Conservation (phyloP, 2,329 filamentous ascomycete genomes). For the Simplicillium aogashimaense region DNA sequence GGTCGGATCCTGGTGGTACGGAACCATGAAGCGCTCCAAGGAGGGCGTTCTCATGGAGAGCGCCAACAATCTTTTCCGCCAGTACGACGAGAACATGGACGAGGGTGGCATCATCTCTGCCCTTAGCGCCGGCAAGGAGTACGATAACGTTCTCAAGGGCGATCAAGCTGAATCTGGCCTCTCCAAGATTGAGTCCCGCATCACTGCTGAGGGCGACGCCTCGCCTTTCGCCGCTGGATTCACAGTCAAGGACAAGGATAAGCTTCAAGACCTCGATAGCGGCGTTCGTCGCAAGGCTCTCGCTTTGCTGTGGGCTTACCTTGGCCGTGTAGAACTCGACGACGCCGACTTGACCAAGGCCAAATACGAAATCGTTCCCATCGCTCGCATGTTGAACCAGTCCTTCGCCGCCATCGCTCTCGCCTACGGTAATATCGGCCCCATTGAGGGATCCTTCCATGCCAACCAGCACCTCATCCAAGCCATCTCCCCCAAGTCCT, state of each 20-base stretch:
- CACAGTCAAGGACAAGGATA: slow-evolving; percentile 62
- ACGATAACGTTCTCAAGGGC: slow-evolving; percentile 63
- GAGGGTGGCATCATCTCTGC: slow-evolving; percentile 71
- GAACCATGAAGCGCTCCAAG: slow-evolving; percentile 83
- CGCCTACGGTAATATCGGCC: slow-evolving; percentile 74
- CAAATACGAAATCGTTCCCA: slow-evolving; percentile 83
- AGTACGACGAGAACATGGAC: slow-evolving; percentile 78
- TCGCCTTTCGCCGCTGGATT: slow-evolving; percentile 47
- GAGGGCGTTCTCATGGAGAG: slow-evolving; percentile 89
- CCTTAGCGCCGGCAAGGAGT: slow-evolving; percentile 80
- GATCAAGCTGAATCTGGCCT: slow-evolving; percentile 72
- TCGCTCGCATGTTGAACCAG: slow-evolving; percentile 75
- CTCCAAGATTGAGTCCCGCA: slow-evolving; percentile 72
- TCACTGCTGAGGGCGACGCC: slow-evolving; percentile 51
- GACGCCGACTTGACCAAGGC: slow-evolving; percentile 68
- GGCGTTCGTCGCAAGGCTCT: slow-evolving; percentile 76
- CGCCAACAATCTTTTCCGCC: slow-evolving; percentile 87
- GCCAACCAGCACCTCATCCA: slow-evolving; percentile 83
- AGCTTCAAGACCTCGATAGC: slow-evolving; percentile 71
- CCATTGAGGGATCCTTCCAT: slow-evolving; percentile 73
- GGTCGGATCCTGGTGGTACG: slow-evolving; percentile 98
- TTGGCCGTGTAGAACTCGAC: slow-evolving; percentile 77
- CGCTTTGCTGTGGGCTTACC: slow-evolving; percentile 88
- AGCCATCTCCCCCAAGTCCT: slow-evolving; percentile 72
- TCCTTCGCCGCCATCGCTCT: slow-evolving; percentile 81